Evolutionary conservation across 1,139 yeast genomes (phyloP).

Genomic region (Blastobotrys apis): DNA sequence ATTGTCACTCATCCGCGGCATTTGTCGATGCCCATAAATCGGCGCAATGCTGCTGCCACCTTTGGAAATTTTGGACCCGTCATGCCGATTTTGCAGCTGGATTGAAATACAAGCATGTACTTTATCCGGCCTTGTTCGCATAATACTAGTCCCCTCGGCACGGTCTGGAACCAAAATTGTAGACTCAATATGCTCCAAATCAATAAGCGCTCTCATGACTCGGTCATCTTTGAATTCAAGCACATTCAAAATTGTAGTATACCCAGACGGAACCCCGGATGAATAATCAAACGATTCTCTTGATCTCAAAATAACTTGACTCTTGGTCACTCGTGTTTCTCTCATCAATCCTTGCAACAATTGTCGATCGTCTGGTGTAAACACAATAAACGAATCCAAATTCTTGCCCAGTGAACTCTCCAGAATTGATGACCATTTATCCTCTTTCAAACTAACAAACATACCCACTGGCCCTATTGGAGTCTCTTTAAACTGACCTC

Average conservation of each 20-base stretch:
- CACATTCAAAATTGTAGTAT: constrained; percentile 55
- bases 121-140: constrained; percentile 39
- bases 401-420: constrained; percentile 50
- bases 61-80: background rate
- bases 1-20: constrained; percentile 22
- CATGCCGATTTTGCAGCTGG: background rate
- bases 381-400: constrained; percentile 64
- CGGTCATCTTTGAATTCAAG: constrained; percentile 52
- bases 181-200: constrained; percentile 57
- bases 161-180: constrained; percentile 51
- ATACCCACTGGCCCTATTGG: constrained; percentile 89
- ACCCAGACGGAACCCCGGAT: constrained; percentile 38
- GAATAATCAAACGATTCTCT: constrained; percentile 54
- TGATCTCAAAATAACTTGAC: constrained; percentile 50
- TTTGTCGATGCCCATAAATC: constrained; percentile 37
- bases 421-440: constrained; percentile 59
- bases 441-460: constrained; percentile 52
- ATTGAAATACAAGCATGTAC: constrained; percentile 46
- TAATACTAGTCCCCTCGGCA: constrained; percentile 46
- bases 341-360: constrained; percentile 45
- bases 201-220: constrained; percentile 61
- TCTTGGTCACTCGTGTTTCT: constrained; percentile 30
- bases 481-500: constrained; percentile 40
- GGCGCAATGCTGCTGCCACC: constrained; percentile 49
- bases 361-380: constrained; percentile 56